Base-by-base conservation (phyloP, 352 stramenopile species). In the Phytophthora tentaculata region DNA sequence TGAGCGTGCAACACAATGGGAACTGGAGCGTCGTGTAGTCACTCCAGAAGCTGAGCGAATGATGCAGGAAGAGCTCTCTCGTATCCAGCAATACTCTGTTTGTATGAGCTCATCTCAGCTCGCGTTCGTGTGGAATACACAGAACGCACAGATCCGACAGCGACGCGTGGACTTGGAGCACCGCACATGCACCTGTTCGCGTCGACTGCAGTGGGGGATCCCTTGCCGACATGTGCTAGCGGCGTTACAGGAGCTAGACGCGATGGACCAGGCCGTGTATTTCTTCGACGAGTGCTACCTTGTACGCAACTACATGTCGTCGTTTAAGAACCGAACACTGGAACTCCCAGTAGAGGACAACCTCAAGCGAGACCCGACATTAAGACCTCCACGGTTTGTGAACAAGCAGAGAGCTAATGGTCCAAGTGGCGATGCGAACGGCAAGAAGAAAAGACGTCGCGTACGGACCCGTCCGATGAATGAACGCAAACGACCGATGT, bases 241-340 rank as follows among this genome's bases (percentile, higher is more conserved):
- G 13, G 76, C 61, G 20, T 57, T 86, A 52, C 76, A 77, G 45
- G 79, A 83, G 59, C 44, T 81, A 5, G 69, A 68, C 12, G 55
- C 48, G 9, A 62, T 81, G 39, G 60, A 49, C 19, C 73, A 76
- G 26, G 65, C 71, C 2, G 61, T 78, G 35, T 73, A 86, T 8
- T 84, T 73, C 49, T 86, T 86, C 48, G 76, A 86, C 47, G 76
- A 84, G 53, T 83, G 76, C 54, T 84, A 81, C 50, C 58, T 79
- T 14, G 76, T 84, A 44, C 68, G 66, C 45, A 84, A 79, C 39
- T 86, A 78, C 54, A 62, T 74, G 5, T 73, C 64, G 5, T 75
- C 76, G 6, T 81, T 81, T 57, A 80, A 83, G 37, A 67, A 64
- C 14, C 71, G 74, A 35, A 49, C 68, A 32, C 48, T 86, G 26